phyloP scores from a whole-genome alignment of 73 alveolate species.

The Durusdinium trenchii region DNA sequence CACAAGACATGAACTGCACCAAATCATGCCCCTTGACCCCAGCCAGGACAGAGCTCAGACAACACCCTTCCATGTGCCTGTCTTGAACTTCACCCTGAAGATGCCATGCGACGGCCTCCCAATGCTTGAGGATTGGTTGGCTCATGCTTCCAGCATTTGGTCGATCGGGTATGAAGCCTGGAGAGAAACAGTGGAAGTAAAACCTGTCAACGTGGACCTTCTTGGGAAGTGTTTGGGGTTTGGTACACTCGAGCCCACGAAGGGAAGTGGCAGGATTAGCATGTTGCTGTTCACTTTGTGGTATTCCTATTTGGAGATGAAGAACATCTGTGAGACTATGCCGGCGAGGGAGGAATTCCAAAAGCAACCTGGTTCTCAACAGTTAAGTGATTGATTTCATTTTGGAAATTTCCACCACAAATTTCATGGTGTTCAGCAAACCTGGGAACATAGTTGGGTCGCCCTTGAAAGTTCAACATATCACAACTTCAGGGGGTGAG shows the following conservation, averaged over 20 bases:
- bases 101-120: conserved; percentile 32
- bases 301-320: neutral
- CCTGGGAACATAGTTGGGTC: conserved; percentile 21
- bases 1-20: too few species aligned
- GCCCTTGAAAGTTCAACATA: neutral
- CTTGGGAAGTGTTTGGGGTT: neutral
- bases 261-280: neutral
- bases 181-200: neutral
- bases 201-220: neutral
- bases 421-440: neutral
- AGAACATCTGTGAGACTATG: neutral
- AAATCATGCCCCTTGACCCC: too few species aligned
- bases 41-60: too few species aligned
- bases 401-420: neutral
- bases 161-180: neutral
- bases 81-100: neutral
- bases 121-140: neutral
- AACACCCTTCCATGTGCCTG: neutral
- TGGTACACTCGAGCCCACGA: neutral
- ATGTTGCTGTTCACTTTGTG: neutral
- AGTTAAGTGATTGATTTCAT: too few species aligned
- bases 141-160: neutral
- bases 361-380: neutral
- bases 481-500: neutral
- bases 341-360: neutral